phyloP scores from a whole-genome alignment of 371 early-diverging fungal species.

The Mortierella sp. region DNA sequence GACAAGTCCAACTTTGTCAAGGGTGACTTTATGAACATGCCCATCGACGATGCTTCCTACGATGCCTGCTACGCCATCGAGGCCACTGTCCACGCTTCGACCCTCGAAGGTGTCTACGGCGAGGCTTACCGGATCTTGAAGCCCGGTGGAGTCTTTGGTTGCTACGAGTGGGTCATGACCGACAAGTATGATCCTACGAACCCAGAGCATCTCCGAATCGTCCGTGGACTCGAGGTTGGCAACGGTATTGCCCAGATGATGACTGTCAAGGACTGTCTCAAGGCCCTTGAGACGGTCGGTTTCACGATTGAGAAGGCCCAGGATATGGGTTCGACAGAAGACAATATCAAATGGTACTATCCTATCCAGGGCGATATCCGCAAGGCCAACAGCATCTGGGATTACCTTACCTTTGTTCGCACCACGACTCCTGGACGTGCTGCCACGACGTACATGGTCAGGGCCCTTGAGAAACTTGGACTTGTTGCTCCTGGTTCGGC shows the following conservation, averaged over 20 bases:
- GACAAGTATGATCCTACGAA: conserved; percentile 82
- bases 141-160: conserved; percentile 90
- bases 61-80: conserved; percentile 94
- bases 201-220: conserved; percentile 77
- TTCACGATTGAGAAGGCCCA: conserved; percentile 79
- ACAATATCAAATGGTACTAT: conserved; percentile 82
- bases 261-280: conserved; percentile 70
- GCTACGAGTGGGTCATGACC: conserved; percentile 95
- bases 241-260: conserved; percentile 90
- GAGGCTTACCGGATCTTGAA: conserved; percentile 92
- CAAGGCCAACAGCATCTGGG: conserved; percentile 69
- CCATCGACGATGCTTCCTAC: conserved; percentile 80
- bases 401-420: conserved; percentile 62
- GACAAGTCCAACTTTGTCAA: conserved; percentile 71
- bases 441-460: conserved; percentile 48
- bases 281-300: conserved; percentile 84
- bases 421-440: conserved; percentile 56
- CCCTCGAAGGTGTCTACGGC: conserved; percentile 85
- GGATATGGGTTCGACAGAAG: conserved; percentile 76
- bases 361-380: conserved; percentile 77
- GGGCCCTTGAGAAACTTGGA: conserved; percentile 80
- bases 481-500: conserved; percentile 86
- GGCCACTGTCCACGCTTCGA: conserved; percentile 90
- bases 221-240: conserved; percentile 84
- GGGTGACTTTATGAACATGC: conserved; percentile 95